Conservation (phyloP, 2,329 filamentous ascomycete species). For the Cytospora leucostoma region DNA sequence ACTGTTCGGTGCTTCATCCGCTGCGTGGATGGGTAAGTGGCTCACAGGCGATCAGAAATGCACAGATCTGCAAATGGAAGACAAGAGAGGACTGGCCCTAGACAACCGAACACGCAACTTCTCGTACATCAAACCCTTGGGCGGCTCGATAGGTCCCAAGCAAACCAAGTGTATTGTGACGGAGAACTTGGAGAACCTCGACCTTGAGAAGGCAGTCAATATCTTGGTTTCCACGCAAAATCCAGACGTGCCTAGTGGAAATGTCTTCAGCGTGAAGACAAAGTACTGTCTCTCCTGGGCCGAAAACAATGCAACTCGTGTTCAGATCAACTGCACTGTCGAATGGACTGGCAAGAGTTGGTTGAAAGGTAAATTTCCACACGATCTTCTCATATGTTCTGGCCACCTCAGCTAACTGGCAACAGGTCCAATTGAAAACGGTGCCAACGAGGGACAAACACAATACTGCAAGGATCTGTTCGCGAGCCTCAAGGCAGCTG, state of each 20-base stretch:
- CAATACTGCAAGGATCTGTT: slow-evolving; percentile 81
- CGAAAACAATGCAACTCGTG: slow-evolving; percentile 77
- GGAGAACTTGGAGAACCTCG: slow-evolving; percentile 79
- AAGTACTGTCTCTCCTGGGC: slow-evolving; percentile 95
- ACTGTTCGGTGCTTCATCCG: slow-evolving; percentile 80
- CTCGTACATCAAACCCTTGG: slow-evolving; percentile 89
- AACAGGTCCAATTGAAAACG: slow-evolving; percentile 93
- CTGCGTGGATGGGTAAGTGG: slow-evolving; percentile 83
- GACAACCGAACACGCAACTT: slow-evolving; percentile 76
- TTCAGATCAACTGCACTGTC: slow-evolving; percentile 85
- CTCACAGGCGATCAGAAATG: slow-evolving; percentile 86
- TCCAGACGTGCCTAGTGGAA: slow-evolving; percentile 92
- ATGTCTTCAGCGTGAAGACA: slow-evolving; percentile 88
- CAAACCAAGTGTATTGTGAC: slow-evolving; percentile 93
- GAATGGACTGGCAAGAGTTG: slow-evolving; percentile 99
- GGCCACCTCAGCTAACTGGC: background rate
- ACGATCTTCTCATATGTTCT: slow-evolving; percentile 15
- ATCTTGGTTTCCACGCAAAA: slow-evolving; percentile 84
- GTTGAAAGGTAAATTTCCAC: slow-evolving; percentile 73
- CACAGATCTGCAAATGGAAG: slow-evolving; percentile 81
- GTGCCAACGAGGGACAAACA: slow-evolving; percentile 84
- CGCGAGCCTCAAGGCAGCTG: slow-evolving; percentile 69
- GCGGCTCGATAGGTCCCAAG: slow-evolving; percentile 81
- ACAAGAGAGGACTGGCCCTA: slow-evolving; percentile 74
- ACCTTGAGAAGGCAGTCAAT: slow-evolving; percentile 83